Base-by-base conservation (phyloP, 257 asterid genomes). In the Rubia yunnanensis region DNA sequence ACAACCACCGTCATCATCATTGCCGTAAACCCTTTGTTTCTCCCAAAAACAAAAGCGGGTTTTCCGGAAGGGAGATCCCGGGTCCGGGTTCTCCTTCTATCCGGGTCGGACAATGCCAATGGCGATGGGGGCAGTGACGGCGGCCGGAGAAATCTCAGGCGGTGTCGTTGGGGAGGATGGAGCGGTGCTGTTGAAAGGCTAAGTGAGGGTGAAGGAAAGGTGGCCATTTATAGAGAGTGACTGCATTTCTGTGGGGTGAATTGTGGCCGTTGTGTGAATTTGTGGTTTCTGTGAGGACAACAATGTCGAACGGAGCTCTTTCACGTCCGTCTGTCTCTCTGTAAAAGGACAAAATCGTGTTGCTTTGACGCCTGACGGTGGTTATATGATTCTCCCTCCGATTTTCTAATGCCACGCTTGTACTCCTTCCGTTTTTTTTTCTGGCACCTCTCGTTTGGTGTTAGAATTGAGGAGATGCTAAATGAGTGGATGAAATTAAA, bases 1-100 rank as follows among this genome's bases (percentile, higher is more conserved):
- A 14, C 7, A 5, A 17, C 79, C 74, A 73, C 59, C 73, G 60
- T 44, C 39, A 26, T 60, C 20, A 5, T n/a, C 36, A 50, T 61
- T 38, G 64, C 55, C 36, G 44, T 55, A 18, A 34, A 28, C 50
- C 57, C n/a, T 22, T 31, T 44, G 13, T 30, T 31, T 71, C 22
- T 30, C 54, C 61, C 34, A 11, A 26, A 24, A 35, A 38, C 27
- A 28, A 15, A 26, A 31, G 46, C 63, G 32, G 46, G 18, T 26
- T 18, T 38, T 18, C 26, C 63, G 54, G 27, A 7, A 24, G 23
- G 31, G 27, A 34, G 9, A 10, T 7, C 7, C 6, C 7, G 57
- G 54, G 39, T 22, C 17, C 52, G 52, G 32, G 73, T 32, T 22
- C 2, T 18, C 17, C 9, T 22, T 20, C 14, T 58, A 23, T 3